Evolutionary conservation across 805 yeast genomes (phyloP).

Genomic region (Kazachstania bromeliacearum): DNA sequence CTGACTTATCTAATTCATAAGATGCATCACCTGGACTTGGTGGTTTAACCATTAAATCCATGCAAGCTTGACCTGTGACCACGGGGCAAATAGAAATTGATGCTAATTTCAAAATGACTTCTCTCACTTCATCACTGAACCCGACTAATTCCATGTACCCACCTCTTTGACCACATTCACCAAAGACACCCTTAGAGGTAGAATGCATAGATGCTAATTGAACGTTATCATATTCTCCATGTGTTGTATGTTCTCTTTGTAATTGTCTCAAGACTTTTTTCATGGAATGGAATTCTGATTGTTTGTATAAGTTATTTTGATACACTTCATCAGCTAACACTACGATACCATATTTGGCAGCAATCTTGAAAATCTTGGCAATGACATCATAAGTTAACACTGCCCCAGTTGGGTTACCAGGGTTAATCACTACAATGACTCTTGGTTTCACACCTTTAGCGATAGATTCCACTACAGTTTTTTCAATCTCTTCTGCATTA

Average conservation of each 20-base stretch:
- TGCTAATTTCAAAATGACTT: constrained; percentile 73
- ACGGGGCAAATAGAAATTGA: constrained; percentile 88
- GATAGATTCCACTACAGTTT: constrained; percentile 39
- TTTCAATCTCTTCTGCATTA: constrained; percentile 53
- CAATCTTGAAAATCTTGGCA: constrained; percentile 59
- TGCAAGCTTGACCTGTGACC: constrained; percentile 86
- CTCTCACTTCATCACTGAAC: constrained; percentile 56
- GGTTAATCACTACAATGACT: constrained; percentile 86
- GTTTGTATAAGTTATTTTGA: constrained; percentile 74
- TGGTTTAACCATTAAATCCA: constrained; percentile 91
- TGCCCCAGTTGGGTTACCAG: constrained; percentile 97
- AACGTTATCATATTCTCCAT: constrained; percentile 52
- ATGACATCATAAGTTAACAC: constrained; percentile 58
- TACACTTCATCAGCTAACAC: constrained; percentile 96
- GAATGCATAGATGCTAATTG: constrained; percentile 91
- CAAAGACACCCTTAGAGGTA: constrained; percentile 94
- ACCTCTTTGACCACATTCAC: constrained; percentile 99
- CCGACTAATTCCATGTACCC: constrained; percentile 95
- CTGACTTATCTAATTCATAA: constrained; percentile 55
- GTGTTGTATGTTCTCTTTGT: constrained; percentile 37
- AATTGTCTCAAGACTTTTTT: constrained; percentile 65
- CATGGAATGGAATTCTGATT: constrained; percentile 73
- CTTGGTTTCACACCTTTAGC: constrained; percentile 53
- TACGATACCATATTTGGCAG: constrained; percentile 77
- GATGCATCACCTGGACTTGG: constrained; percentile 72